These are phyloP conservation scores for Cucurbita maxima DNA, from an alignment of 306 rosid genomes.

Conservation along the genomic window DNA sequence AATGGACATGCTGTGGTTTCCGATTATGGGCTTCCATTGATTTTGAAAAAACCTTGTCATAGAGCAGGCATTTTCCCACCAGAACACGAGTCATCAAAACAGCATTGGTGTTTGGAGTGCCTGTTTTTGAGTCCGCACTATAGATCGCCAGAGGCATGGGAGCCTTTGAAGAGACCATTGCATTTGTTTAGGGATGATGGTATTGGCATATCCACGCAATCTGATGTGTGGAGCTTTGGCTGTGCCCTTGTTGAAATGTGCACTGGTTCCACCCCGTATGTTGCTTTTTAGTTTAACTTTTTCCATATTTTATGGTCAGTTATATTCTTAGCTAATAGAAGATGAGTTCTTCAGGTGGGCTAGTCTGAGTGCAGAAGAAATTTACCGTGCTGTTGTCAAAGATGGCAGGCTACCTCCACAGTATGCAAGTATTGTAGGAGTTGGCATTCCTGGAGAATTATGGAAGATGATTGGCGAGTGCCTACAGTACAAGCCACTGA, in stretches of 20 bases:
- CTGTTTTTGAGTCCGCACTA: constrained; percentile 94
- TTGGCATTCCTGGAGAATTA: constrained; percentile 93
- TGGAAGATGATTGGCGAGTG: constrained; percentile 99
- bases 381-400: constrained; percentile 75
- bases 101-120: constrained; percentile 95
- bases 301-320: background rate
- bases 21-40: constrained; percentile 89
- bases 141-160: constrained; percentile 99
- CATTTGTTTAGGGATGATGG: constrained; percentile 92
- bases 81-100: constrained; percentile 64
- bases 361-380: constrained; percentile 86
- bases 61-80: constrained; percentile 47
- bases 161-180: constrained; percentile 77
- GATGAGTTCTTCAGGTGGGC: constrained; percentile 66
- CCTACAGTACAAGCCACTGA: constrained; percentile 82
- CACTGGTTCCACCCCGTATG: constrained; percentile 99
- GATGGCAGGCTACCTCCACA: constrained; percentile 83
- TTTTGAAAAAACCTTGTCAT: constrained; percentile 92
- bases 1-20: constrained; percentile 88
- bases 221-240: constrained; percentile 99
- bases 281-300: constrained; percentile 17
- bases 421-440: constrained; percentile 96
- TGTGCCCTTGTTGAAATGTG: constrained; percentile 99
- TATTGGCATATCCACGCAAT: constrained; percentile 88
- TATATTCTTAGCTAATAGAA: constrained; percentile 10